Conservation (phyloP, 2,329 filamentous ascomycete species). For the Trichoderma sp. region DNA sequence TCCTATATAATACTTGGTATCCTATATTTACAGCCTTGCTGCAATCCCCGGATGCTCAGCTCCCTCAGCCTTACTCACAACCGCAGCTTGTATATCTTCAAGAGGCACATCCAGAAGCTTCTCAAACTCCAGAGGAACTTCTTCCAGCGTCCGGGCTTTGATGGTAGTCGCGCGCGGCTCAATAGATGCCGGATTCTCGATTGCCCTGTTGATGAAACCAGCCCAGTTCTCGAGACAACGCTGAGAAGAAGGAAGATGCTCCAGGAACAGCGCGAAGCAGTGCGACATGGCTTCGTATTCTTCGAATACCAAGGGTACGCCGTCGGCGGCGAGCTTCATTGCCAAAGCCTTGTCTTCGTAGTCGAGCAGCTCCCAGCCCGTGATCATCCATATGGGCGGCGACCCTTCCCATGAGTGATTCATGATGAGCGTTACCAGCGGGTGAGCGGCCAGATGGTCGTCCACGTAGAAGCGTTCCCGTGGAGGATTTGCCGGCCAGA, state of each 20-base stretch:
- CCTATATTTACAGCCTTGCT: not conserved
- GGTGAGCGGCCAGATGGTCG: slow-evolving; percentile 63
- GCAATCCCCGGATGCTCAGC: not conserved
- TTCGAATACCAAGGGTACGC: slow-evolving; percentile 66
- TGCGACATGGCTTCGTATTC: slow-evolving; percentile 84
- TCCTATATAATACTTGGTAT: not conserved
- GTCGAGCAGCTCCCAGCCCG: slow-evolving; percentile 72
- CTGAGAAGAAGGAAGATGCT: slow-evolving; percentile 48
- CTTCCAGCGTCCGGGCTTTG: slow-evolving; percentile 56
- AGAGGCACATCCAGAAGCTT: slow-evolving; percentile 49
- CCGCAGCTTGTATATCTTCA: slow-evolving; percentile 48
- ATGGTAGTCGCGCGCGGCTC: slow-evolving; percentile 50
- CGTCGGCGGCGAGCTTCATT: slow-evolving; percentile 57
- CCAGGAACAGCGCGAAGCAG: slow-evolving; percentile 66
- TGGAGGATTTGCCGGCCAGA: slow-evolving; percentile 62
- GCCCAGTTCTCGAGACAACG: slow-evolving; percentile 61
- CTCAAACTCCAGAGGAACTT: slow-evolving; percentile 50
- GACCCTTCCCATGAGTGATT: slow-evolving; percentile 61
- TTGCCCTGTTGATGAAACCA: slow-evolving; percentile 55
- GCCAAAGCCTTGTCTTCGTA: slow-evolving; percentile 70
- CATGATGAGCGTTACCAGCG: slow-evolving; percentile 67
- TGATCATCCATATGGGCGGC: slow-evolving; percentile 69
- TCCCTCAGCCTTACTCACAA: slow-evolving; percentile 37
- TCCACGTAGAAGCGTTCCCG: slow-evolving; percentile 59
- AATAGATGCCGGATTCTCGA: slow-evolving; percentile 42